A percentile compares a stretch with the other conserved stretches of the same genome.
Evolutionary conservation across 2,329 filamentous ascomycete genomes (phyloP).

Genomic region (Phoma sp.): DNA sequence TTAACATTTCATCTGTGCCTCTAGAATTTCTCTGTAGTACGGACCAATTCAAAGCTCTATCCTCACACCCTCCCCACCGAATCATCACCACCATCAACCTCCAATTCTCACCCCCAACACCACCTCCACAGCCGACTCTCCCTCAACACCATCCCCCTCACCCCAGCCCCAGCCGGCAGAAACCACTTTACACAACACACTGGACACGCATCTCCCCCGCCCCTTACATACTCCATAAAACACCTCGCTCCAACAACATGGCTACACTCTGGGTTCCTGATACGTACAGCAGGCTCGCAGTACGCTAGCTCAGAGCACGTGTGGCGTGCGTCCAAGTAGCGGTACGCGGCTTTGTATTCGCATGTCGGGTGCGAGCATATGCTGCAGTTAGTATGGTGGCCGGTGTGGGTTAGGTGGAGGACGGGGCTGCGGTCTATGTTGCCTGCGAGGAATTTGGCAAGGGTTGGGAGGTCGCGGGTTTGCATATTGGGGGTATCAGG

Average conservation of each 20-base stretch:
- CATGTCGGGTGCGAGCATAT: not conserved
- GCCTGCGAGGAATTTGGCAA: not conserved
- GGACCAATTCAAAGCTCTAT: no score
- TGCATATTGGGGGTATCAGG: not conserved
- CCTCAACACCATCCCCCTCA: not conserved
- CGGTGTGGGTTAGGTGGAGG: not conserved
- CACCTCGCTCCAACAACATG: not conserved
- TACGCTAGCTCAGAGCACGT: not conserved
- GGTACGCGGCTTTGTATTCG: not conserved
- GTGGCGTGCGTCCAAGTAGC: not conserved
- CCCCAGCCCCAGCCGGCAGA: not conserved
- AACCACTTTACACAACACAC: not conserved
- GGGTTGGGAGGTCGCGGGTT: not conserved
- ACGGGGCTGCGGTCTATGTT: not conserved
- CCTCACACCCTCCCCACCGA: no score
- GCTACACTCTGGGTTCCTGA: not conserved
- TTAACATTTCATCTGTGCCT: no score
- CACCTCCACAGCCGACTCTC: not conserved
- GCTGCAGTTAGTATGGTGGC: not conserved
- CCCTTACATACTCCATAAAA: not conserved
- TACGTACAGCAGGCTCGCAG: not conserved
- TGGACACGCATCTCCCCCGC: not conserved
- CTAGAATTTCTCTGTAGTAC: no score
- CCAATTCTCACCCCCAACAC: not conserved
- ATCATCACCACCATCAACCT: not conserved